Conservation (phyloP, 805 yeast species). For the Candida berthetii region DNA sequence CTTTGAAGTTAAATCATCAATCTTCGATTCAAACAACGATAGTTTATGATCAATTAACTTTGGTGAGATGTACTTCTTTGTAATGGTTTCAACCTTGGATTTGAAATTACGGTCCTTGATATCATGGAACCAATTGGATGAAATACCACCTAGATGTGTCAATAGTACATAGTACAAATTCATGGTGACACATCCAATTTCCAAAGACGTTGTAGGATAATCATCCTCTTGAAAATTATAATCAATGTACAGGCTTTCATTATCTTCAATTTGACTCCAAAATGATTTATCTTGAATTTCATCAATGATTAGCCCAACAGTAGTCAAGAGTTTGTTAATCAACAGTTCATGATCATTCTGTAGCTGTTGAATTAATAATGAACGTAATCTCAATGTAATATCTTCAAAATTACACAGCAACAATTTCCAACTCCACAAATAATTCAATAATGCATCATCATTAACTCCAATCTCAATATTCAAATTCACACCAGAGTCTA, state of each 20-base stretch:
- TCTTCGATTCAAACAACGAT: slow-evolving; percentile 37
- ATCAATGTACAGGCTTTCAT: slow-evolving; percentile 17
- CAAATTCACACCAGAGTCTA: slow-evolving; percentile 24
- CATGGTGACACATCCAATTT: slow-evolving; percentile 30
- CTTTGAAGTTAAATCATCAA: slow-evolving; percentile 25
- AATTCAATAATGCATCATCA: slow-evolving; percentile 31
- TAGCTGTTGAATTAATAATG: slow-evolving; percentile 53
- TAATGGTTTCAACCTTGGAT: slow-evolving; percentile 52
- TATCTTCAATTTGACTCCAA: slow-evolving; percentile 10
- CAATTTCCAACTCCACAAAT: slow-evolving; percentile 66
- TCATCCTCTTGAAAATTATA: slow-evolving; percentile 7
- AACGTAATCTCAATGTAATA: slow-evolving; percentile 58
- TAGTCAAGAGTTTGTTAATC: slow-evolving; percentile 45
- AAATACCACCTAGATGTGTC: slow-evolving; percentile 46
- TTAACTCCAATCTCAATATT: slow-evolving; percentile 30
- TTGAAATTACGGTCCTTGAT: slow-evolving; percentile 65
- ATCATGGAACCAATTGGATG: slow-evolving; percentile 64
- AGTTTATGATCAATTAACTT: slow-evolving; percentile 53
- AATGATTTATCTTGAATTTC: slow-evolving; percentile 18
- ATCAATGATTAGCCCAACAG: slow-evolving; percentile 49
- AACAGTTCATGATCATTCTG: slow-evolving; percentile 32
- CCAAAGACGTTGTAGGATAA: slow-evolving; percentile 17
- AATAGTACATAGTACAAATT: slow-evolving; percentile 47
- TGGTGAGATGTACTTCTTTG: slow-evolving; percentile 59
- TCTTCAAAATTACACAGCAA: slow-evolving; percentile 56